These are phyloP conservation scores for Pyrenophora graminea DNA, from an alignment of 2,329 filamentous ascomycete species.

Conservation along the genomic window DNA sequence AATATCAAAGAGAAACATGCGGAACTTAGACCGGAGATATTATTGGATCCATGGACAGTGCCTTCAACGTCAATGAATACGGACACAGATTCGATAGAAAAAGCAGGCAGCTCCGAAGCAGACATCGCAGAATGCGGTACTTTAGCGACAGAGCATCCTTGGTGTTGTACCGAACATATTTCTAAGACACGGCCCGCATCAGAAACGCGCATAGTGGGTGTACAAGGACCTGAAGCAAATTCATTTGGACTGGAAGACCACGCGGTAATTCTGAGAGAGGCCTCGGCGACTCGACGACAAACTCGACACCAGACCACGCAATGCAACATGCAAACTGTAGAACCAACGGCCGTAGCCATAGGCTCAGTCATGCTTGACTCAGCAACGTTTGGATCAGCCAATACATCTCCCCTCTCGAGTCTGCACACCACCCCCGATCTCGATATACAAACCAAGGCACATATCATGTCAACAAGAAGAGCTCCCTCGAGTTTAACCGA, in stretches of 20 bases:
- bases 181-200: constrained; percentile 6
- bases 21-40: no score
- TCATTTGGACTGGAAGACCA: constrained; percentile 25
- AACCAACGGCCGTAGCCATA: background rate
- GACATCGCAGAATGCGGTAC: no score
- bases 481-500: background rate
- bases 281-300: constrained; percentile 15
- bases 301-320: constrained; percentile 13
- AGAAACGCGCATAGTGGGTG: constrained; percentile 9
- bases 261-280: constrained; percentile 24
- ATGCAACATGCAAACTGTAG: background rate
- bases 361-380: no score
- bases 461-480: background rate
- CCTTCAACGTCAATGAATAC: no score
- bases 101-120: no score
- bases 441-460: background rate
- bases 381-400: no score
- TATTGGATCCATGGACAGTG: no score
- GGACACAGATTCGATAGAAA: no score
- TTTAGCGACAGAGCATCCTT: no score
- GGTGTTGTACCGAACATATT: background rate
- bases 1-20: no score
- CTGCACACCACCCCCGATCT: constrained; percentile 16
- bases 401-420: constrained; percentile 21
- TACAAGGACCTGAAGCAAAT: constrained; percentile 27